Conservation (phyloP, 1,139 yeast genomes). For the Suhomyces taliae region DNA sequence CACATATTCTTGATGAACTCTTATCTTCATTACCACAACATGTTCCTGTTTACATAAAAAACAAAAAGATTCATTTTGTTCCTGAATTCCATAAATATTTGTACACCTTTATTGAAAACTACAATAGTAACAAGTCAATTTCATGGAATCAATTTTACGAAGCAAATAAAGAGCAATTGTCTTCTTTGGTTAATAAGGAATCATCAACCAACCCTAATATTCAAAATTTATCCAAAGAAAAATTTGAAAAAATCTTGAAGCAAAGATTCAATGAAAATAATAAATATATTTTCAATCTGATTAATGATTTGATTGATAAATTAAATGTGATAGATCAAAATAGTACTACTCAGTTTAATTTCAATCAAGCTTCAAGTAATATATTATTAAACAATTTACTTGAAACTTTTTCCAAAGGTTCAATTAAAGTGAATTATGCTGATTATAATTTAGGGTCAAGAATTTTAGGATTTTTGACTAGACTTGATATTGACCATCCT, state of each 20-base stretch:
- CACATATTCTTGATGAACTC: slow-evolving; percentile 23
- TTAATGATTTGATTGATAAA: slow-evolving; percentile 32
- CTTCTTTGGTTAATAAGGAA: slow-evolving; percentile 16
- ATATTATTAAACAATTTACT: slow-evolving; percentile 22
- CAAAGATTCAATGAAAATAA: slow-evolving; percentile 27
- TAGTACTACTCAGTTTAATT: slow-evolving; percentile 1
- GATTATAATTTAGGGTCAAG: slow-evolving; percentile 43
- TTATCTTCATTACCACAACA: slow-evolving; percentile 27
- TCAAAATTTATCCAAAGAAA: slow-evolving; percentile 19
- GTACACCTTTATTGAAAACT: slow-evolving; percentile 35
- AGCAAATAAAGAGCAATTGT: slow-evolving; percentile 20
- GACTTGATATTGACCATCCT: slow-evolving; percentile 4
- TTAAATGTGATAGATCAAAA: slow-evolving; percentile 12
- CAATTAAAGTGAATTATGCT: slow-evolving; percentile 43
- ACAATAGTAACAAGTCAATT: slow-evolving; percentile 16
- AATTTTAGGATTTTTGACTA: slow-evolving; percentile 43
- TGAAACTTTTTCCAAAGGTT: slow-evolving; percentile 36
- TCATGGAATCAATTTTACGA: slow-evolving; percentile 27
- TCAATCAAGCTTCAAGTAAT: slow-evolving; percentile 12
- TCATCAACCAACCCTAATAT: slow-evolving; percentile 7
- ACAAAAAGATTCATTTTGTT: slow-evolving; percentile 37
- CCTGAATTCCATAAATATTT: slow-evolving; percentile 45
- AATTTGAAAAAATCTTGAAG: slow-evolving; percentile 23
- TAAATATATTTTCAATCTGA: slow-evolving; percentile 22
- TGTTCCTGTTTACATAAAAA: slow-evolving; percentile 35